Evolutionary conservation across 768 basidiomycete species (phyloP).

Genomic region (Macrolepiota dolichaula): DNA sequence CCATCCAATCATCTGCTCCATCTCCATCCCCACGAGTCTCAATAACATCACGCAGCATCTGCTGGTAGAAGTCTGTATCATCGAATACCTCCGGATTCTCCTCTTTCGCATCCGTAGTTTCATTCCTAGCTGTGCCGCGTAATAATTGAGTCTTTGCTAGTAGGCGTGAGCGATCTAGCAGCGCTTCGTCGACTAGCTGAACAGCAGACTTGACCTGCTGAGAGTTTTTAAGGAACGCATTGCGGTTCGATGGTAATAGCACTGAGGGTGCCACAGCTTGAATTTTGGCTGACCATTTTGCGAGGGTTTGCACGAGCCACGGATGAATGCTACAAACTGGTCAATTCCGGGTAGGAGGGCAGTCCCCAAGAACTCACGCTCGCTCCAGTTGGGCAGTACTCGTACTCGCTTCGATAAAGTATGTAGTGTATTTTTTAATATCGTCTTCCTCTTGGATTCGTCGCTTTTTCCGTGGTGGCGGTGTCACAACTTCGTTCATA

Average conservation of each 20-base stretch:
- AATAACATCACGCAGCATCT: slow-evolving; percentile 87
- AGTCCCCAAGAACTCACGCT: slow-evolving; percentile 34
- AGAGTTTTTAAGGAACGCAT: slow-evolving; percentile 58
- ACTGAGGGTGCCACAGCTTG: slow-evolving; percentile 85
- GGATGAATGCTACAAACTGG: slow-evolving; percentile 55
- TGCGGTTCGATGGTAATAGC: slow-evolving; percentile 66
- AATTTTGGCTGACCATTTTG: slow-evolving; percentile 96
- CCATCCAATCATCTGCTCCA: slow-evolving; percentile 58
- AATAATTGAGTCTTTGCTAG: slow-evolving; percentile 57
- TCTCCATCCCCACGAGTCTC: slow-evolving; percentile 53
- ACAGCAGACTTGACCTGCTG: slow-evolving; percentile 62
- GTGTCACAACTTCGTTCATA: slow-evolving; percentile 42
- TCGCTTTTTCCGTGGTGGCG: slow-evolving; percentile 57
- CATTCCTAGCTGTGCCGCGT: slow-evolving; percentile 28
- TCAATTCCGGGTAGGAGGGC: slow-evolving; percentile 6
- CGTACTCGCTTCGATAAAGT: slow-evolving; percentile 40
- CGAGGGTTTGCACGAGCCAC: slow-evolving; percentile 70
- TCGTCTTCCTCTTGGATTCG: slow-evolving; percentile 33
- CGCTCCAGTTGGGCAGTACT: slow-evolving; percentile 46
- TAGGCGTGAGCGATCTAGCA: slow-evolving; percentile 54
- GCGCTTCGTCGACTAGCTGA: slow-evolving; percentile 74
- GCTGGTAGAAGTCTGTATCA: slow-evolving; percentile 92
- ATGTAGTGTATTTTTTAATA: slow-evolving; percentile 27
- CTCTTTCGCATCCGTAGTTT: slow-evolving; percentile 29
- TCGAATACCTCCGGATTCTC: slow-evolving; percentile 63